Conservation (phyloP, 768 basidiomycete genomes). For the Amanita pseudoporphyria region DNA sequence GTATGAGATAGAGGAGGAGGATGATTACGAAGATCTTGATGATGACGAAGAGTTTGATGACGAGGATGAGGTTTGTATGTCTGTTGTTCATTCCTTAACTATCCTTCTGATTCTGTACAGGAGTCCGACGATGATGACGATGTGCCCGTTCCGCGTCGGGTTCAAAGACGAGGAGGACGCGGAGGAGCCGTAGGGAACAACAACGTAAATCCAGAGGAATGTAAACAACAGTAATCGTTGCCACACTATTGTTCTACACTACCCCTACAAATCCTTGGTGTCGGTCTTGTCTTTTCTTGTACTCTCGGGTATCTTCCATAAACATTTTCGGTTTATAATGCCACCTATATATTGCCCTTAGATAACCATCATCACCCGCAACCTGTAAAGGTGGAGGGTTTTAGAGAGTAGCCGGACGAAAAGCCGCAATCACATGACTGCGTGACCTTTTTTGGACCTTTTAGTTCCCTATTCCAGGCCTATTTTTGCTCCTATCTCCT, state of each 20-base stretch:
- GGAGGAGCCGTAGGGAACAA: slow-evolving; percentile 30
- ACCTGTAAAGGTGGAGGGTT: too few species aligned
- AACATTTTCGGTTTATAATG: too few species aligned
- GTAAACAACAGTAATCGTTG: slow-evolving; percentile 71
- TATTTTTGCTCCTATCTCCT: too few species aligned
- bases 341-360: too few species aligned
- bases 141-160: slow-evolving; percentile 43
- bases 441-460: too few species aligned
- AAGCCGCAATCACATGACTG: too few species aligned
- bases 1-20: slow-evolving; percentile 62
- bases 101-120: slow-evolving; percentile 20
- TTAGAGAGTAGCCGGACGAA: too few species aligned
- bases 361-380: too few species aligned
- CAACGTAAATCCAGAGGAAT: slow-evolving; percentile 72
- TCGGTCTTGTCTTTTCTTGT: not conserved
- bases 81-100: slow-evolving; percentile 6
- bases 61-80: slow-evolving; percentile 43
- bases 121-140: slow-evolving; percentile 65
- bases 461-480: too few species aligned
- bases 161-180: slow-evolving; percentile 49
- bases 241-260: too few species aligned
- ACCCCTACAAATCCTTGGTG: not conserved
- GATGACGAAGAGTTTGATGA: slow-evolving; percentile 53
- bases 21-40: slow-evolving; percentile 48
- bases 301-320: not conserved